Percentiles rank a stretch among this genome's conserved stretches.
Evolutionary conservation across 202 grass and related monocot species (phyloP).

Genomic region (Alloteropsis angusta): DNA sequence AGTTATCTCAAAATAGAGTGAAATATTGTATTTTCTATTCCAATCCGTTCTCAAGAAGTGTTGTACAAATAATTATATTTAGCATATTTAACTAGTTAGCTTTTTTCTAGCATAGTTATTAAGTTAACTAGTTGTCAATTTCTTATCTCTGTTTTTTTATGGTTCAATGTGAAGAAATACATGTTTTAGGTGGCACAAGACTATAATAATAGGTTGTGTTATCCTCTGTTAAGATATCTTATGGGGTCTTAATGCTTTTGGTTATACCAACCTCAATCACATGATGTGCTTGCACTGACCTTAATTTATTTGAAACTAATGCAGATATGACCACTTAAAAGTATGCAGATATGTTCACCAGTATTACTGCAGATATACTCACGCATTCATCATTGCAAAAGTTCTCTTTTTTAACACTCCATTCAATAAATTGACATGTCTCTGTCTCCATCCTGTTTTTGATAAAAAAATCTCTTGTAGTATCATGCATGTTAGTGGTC

Average conservation of each 20-base stretch:
- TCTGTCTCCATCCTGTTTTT: no score
- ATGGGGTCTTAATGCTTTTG: not conserved
- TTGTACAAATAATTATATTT: not conserved
- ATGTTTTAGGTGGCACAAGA: not conserved
- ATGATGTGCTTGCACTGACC: not conserved
- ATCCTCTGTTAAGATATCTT: no score
- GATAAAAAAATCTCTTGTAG: no score
- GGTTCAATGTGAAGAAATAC: not conserved
- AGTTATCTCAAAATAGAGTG: not conserved
- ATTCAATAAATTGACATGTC: no score
- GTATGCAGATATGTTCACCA: not conserved
- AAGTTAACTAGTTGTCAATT: not conserved
- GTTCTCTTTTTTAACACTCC: not conserved
- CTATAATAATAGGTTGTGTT: no score
- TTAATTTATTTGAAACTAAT: not conserved
- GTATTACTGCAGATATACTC: not conserved
- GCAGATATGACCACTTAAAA: no score
- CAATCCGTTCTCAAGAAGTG: not conserved
- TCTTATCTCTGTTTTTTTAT: not conserved
- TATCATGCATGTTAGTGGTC: no score
- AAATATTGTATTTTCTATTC: not conserved
- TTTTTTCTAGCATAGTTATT: not conserved
- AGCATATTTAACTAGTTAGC: not conserved
- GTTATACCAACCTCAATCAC: not conserved
- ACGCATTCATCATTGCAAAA: not conserved